A percentile compares a stretch with the other conserved stretches of the same genome.
Evolutionary conservation across 2,329 filamentous ascomycete species (phyloP).

Genomic region (Metarhizium humberi): DNA sequence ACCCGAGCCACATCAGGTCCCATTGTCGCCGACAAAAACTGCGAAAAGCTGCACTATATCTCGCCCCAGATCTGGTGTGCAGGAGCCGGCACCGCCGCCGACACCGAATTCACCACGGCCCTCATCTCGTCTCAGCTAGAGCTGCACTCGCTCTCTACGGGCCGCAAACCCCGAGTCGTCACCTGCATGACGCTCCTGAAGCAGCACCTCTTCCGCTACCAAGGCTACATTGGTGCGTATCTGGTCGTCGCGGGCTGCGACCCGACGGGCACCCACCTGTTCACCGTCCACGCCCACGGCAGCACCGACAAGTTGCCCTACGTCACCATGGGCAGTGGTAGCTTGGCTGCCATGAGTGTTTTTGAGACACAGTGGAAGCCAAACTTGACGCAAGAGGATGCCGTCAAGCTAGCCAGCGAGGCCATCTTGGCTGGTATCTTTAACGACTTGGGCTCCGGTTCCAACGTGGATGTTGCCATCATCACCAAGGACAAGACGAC

Average conservation of each 20-base stretch:
- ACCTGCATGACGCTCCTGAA: slow-evolving; percentile 99
- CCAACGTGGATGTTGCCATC: slow-evolving; percentile 93
- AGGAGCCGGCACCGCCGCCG: slow-evolving; percentile 91
- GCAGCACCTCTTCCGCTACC: slow-evolving; percentile 97
- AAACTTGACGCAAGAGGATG: slow-evolving; percentile 65
- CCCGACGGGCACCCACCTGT: slow-evolving; percentile 88
- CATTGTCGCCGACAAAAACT: slow-evolving; percentile 99
- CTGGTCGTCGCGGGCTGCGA: slow-evolving; percentile 95
- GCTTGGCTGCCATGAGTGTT: slow-evolving; percentile 91
- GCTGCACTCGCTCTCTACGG: slow-evolving; percentile 90
- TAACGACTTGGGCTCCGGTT: slow-evolving; percentile 94
- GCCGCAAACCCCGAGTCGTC: slow-evolving; percentile 92
- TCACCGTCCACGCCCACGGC: slow-evolving; percentile 97
- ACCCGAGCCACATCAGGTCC: slow-evolving; percentile 94
- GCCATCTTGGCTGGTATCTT: slow-evolving; percentile 96
- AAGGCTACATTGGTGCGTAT: slow-evolving; percentile 96
- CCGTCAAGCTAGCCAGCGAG: slow-evolving; percentile 72
- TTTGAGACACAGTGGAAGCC: slow-evolving; percentile 96
- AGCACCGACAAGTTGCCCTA: slow-evolving; percentile 98
- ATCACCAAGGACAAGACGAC: slow-evolving; percentile 95
- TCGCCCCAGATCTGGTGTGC: slow-evolving; percentile 98
- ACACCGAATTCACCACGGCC: slow-evolving; percentile 98
- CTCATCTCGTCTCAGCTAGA: slow-evolving; percentile 98
- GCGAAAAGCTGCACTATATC: slow-evolving; percentile 99
- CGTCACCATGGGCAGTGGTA: slow-evolving; percentile 97